Conservation (phyloP, 202 grass and related monocot genomes). For the Carex arenaria region DNA sequence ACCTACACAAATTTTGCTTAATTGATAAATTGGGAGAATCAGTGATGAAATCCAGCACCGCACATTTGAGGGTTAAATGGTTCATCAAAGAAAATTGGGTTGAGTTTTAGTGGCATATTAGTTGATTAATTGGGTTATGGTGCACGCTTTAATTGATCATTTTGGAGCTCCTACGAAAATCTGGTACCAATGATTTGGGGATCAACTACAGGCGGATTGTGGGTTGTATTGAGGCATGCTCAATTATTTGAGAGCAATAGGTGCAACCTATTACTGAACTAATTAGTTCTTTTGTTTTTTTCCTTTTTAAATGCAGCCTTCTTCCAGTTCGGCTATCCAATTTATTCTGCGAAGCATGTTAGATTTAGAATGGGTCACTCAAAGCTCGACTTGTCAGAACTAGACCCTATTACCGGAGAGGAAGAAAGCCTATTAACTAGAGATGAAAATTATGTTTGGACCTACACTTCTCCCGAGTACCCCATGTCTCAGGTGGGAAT, state of each 20-base stretch:
- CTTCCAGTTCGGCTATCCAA: constrained; percentile 47
- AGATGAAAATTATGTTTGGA: constrained; percentile 58
- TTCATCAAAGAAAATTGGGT: background rate
- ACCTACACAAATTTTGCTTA: background rate
- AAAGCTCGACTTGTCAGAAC: constrained; percentile 26
- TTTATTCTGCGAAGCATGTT: constrained; percentile 62
- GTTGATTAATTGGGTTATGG: background rate
- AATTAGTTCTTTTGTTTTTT: background rate
- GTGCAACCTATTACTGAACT: background rate
- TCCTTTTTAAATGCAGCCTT: constrained; percentile 33
- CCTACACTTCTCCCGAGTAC: constrained; percentile 52
- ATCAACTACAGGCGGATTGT: background rate
- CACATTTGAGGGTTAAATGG: background rate
- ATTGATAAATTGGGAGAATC: background rate
- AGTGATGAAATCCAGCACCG: background rate
- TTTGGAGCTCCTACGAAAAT: background rate
- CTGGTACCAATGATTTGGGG: background rate
- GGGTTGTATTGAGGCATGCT: background rate
- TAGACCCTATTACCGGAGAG: constrained; percentile 30
- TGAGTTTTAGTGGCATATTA: background rate
- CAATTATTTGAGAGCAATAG: background rate
- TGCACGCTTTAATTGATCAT: background rate
- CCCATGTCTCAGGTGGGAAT: constrained; percentile 49
- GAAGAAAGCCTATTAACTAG: constrained; percentile 35
- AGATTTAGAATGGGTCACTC: constrained; percentile 54